phyloP scores from a whole-genome alignment of 352 stramenopile genomes.

The Phytopythium chamaehyphon region DNA sequence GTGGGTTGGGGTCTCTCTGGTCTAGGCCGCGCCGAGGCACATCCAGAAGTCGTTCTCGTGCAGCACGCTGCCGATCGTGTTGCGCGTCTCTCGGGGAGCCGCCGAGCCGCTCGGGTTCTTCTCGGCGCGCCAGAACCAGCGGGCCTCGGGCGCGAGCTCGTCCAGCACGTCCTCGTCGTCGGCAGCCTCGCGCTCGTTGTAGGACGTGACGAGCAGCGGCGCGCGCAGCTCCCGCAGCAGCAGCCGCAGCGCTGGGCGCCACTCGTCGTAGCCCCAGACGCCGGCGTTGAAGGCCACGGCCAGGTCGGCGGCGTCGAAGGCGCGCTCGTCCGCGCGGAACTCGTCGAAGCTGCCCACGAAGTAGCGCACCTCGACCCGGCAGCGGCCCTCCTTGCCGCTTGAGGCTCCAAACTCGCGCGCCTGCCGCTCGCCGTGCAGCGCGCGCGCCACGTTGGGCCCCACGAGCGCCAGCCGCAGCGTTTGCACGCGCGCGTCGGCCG shows the following conservation, averaged over 20 bases:
- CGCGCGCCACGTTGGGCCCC: conserved; percentile 62
- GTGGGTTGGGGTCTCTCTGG: neutral
- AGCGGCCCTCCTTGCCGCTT: conserved; percentile 8
- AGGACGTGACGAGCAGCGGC: conserved; percentile 78
- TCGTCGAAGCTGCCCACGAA: conserved; percentile 68
- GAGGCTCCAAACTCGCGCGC: conserved; percentile 11
- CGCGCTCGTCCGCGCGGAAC: conserved; percentile 38
- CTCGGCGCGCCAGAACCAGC: conserved; percentile 70
- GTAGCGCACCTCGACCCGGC: conserved; percentile 51
- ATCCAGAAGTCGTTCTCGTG: conserved; percentile 84
- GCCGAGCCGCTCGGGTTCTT: conserved; percentile 58
- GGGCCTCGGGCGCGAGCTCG: conserved; percentile 22
- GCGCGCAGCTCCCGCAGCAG: conserved; percentile 51
- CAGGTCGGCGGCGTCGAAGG: conserved; percentile 51
- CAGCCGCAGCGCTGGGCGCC: conserved; percentile 63
- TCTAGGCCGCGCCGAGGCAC: conserved; percentile 38
- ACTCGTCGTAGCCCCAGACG: conserved; percentile 87
- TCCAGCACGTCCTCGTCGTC: conserved; percentile 81
- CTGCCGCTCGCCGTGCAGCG: conserved; percentile 35
- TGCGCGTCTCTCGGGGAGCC: conserved; percentile 47
- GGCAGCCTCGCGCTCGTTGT: conserved; percentile 77
- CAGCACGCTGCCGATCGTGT: conserved; percentile 48
- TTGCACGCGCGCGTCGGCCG: conserved; percentile 22
- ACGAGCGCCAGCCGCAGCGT: conserved; percentile 62
- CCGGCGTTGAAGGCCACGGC: conserved; percentile 83